Evolutionary conservation across 2,329 filamentous ascomycete genomes (phyloP).

Genomic region (Colletotrichum agaves): DNA sequence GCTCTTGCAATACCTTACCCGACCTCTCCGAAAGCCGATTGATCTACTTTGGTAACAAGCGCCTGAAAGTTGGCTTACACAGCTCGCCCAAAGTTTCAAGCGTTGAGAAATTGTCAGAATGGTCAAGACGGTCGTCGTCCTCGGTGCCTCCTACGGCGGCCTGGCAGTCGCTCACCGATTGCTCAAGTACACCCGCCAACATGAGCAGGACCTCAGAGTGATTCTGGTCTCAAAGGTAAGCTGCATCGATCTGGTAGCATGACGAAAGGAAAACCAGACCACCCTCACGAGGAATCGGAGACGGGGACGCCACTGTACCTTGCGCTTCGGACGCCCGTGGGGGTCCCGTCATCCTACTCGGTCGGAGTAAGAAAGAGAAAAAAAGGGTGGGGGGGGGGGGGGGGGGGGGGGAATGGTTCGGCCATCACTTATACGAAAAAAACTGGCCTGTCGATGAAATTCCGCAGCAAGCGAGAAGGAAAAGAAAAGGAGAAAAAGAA

Average conservation of each 20-base stretch:
- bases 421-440: not conserved
- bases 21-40: not conserved
- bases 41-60: too few relatives aligned
- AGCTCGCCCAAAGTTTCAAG: not conserved
- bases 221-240: slow-evolving; percentile 66
- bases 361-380: not conserved
- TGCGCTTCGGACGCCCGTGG: slow-evolving; percentile 25
- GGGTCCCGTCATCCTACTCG: not conserved
- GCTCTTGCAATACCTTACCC: not conserved
- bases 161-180: slow-evolving; percentile 64
- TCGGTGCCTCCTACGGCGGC: slow-evolving; percentile 65
- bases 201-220: slow-evolving; percentile 60
- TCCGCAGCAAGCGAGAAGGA: not conserved
- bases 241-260: not conserved
- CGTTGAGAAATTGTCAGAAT: slow-evolving; percentile 45
- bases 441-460: too few relatives aligned
- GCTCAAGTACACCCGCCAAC: slow-evolving; percentile 60
- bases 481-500: not conserved
- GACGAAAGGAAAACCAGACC: not conserved
- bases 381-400: too few relatives aligned
- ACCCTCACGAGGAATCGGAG: not conserved
- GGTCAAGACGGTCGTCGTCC: slow-evolving; percentile 63
- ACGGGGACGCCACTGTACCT: not conserved
- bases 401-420: too few relatives aligned
- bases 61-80: too few relatives aligned